Percentiles rank a stretch among this genome's conserved stretches.
Conservation (phyloP, 192 early-diverging fungal genomes). For the Entomortierella lignicola region DNA sequence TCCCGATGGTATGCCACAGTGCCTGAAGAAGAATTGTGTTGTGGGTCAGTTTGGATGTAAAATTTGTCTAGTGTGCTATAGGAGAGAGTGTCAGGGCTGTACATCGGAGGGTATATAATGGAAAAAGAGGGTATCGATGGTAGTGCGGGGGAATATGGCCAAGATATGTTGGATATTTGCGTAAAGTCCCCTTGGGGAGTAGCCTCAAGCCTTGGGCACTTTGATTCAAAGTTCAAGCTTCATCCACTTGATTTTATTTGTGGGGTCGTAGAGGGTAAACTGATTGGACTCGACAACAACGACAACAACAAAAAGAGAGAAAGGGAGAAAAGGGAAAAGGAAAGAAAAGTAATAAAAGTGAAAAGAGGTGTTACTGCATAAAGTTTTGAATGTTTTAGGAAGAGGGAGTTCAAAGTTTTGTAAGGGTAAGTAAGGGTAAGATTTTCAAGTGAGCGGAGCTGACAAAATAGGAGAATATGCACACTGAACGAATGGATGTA, state of each 20-base stretch:
- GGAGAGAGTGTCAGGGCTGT: constrained; percentile 21
- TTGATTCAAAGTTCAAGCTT: background rate
- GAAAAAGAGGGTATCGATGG: background rate
- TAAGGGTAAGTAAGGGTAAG: too few relatives aligned
- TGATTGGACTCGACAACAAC: background rate
- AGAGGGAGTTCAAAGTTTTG: too few relatives aligned
- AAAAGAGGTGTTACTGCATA: too few relatives aligned
- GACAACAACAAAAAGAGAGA: background rate
- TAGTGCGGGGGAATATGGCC: background rate
- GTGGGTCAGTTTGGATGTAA: constrained; percentile 7
- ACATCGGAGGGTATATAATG: constrained; percentile 8
- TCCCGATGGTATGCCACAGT: background rate
- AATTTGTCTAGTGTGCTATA: constrained; percentile 10
- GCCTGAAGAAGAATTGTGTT: background rate
- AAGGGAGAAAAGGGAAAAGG: background rate
- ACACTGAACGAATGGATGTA: background rate
- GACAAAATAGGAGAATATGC: constrained; percentile 7
- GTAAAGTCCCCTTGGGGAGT: background rate
- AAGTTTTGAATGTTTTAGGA: too few relatives aligned
- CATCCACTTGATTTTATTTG: background rate
- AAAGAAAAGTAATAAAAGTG: too few relatives aligned
- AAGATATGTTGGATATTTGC: background rate
- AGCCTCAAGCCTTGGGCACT: constrained; percentile 14
- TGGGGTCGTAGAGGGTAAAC: background rate
- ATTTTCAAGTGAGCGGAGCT: background rate